Conservation (phyloP, 768 basidiomycete species). For the Pholiota molesta region DNA sequence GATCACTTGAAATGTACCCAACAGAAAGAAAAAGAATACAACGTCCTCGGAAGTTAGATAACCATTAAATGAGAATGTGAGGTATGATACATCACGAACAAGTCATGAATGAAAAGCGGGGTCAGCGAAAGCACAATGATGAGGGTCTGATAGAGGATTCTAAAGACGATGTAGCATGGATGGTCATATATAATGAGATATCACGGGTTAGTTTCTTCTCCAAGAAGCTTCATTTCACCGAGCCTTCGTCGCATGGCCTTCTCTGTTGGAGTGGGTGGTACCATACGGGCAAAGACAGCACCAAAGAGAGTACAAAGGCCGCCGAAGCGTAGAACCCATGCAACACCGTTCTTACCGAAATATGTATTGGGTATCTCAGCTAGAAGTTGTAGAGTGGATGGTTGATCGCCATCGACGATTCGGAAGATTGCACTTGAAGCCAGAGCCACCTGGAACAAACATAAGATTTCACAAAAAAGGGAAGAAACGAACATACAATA, state of each 20-base stretch:
- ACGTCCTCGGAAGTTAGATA: no score
- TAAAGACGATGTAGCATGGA: background rate
- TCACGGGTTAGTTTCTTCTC: slow-evolving; percentile 59
- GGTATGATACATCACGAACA: slow-evolving; percentile 4
- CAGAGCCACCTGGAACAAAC: slow-evolving; percentile 69
- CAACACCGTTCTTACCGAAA: slow-evolving; percentile 86
- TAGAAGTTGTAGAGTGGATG: slow-evolving; percentile 37
- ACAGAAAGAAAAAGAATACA: background rate
- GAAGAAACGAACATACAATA: slow-evolving; percentile 57
- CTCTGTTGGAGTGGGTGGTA: slow-evolving; percentile 90
- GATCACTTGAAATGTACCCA: background rate
- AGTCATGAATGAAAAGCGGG: background rate
- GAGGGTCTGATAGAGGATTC: background rate
- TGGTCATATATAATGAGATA: background rate
- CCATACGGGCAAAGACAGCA: slow-evolving; percentile 76
- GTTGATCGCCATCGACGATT: slow-evolving; percentile 59
- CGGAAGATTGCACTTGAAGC: slow-evolving; percentile 89
- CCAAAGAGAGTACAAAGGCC: slow-evolving; percentile 86
- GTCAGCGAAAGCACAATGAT: background rate
- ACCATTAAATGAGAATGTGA: background rate
- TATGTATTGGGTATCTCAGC: slow-evolving; percentile 58
- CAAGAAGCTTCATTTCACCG: slow-evolving; percentile 76
- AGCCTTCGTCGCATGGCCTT: slow-evolving; percentile 85
- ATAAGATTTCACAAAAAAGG: slow-evolving; percentile 15
- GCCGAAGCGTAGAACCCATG: slow-evolving; percentile 93